phyloP scores from a whole-genome alignment of 106 monocot species.

The Gastrodia elata region DNA sequence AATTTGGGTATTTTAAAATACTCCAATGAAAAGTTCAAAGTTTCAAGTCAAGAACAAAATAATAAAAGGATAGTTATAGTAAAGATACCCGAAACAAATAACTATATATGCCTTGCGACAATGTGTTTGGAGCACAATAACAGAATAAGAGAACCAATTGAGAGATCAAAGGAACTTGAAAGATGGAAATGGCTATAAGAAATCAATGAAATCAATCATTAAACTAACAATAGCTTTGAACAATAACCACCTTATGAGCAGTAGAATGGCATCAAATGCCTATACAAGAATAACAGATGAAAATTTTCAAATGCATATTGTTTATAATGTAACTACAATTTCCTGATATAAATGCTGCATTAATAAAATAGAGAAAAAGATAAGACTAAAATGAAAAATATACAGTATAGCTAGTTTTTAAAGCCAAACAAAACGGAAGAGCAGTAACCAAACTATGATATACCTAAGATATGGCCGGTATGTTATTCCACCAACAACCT shows the following conservation, averaged over 20 bases:
- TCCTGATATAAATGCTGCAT: neutral
- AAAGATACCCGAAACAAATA: neutral
- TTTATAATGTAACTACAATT: neutral
- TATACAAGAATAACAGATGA: neutral
- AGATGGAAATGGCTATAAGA: neutral
- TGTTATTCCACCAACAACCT: slow-evolving; percentile 97
- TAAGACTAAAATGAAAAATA: neutral
- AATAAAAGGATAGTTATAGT: neutral
- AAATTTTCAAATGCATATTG: slow-evolving; percentile 4
- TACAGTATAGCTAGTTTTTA: neutral
- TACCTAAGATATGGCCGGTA: slow-evolving; percentile 93
- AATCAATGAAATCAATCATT: neutral
- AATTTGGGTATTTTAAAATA: neutral
- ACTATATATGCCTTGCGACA: neutral
- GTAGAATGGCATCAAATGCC: neutral
- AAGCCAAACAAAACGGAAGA: neutral
- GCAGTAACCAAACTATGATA: neutral
- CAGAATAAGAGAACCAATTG: neutral
- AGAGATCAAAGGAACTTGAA: neutral
- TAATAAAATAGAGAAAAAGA: slow-evolving; percentile 1
- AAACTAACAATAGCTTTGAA: neutral
- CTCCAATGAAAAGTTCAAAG: neutral
- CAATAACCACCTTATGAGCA: neutral
- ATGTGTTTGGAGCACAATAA: neutral
- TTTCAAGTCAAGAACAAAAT: neutral